phyloP scores from a whole-genome alignment of 2,329 filamentous ascomycete species.

The Ceratocystis diversiconidia region DNA sequence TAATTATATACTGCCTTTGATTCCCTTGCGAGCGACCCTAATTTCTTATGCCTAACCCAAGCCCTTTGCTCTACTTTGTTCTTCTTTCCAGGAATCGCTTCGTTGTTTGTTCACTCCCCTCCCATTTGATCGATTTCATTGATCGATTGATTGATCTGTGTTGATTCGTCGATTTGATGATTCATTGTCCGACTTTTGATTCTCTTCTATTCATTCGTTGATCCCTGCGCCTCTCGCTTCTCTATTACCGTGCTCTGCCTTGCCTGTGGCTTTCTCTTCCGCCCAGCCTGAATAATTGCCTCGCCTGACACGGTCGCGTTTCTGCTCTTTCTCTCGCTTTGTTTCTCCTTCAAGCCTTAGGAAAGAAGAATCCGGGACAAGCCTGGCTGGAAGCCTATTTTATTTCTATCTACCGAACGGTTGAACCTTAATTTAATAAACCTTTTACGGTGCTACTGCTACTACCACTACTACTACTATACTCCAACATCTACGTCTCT shows the following conservation, averaged over 20 bases:
- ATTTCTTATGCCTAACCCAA: background rate
- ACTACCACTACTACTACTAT: background rate
- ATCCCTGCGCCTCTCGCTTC: background rate
- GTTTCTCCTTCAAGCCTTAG: background rate
- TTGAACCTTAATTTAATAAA: background rate
- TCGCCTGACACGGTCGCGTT: background rate
- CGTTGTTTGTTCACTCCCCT: background rate
- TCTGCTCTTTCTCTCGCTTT: background rate
- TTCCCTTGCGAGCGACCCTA: background rate
- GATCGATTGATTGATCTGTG: background rate
- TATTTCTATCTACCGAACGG: too few species aligned
- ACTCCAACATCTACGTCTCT: background rate
- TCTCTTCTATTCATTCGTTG: background rate
- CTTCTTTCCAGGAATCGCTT: background rate
- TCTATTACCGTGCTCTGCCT: background rate
- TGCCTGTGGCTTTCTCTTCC: background rate
- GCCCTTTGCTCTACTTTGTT: background rate
- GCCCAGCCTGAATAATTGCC: background rate
- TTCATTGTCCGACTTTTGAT: background rate
- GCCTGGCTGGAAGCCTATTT: too few species aligned
- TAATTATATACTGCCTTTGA: background rate
- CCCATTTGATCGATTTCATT: background rate
- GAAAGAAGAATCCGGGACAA: background rate
- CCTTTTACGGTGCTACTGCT: background rate
- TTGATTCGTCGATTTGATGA: background rate